Base-by-base conservation (phyloP, 2,329 filamentous ascomycete species). In the Colletotrichum tropicicola region DNA sequence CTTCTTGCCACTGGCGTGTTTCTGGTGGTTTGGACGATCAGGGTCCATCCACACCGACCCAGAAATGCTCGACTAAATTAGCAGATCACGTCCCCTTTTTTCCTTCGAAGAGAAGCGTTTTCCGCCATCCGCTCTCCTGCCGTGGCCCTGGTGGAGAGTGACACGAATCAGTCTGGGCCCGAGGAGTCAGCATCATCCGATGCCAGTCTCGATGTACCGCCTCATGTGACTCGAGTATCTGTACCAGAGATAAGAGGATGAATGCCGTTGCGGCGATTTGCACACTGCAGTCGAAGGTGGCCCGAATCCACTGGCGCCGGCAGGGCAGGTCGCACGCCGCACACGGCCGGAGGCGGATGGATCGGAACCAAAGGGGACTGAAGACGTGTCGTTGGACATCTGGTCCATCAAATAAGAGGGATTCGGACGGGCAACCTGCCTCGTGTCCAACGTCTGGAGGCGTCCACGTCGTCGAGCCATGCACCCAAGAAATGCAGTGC, bases 21-120 rank as follows among this genome's bases (percentile, higher is more conserved):
- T 65, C 57, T 55, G 44, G 17, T 45, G 43, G 43, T 49, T 48
- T 43, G 37, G 59, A 53, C 30, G 45, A 66, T 64, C 63, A 66
- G 63, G 63, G 63, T 66, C 63, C 59, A 66, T 66, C 63, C 63
- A 63, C 63, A 66, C 45, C 48, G 49, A 44, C 32, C 27, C 27
- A 35, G 28, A 27, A 43, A 23, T 43, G 39, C n/a, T 17, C 6
- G 8, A 27, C 56, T 37, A 51, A 28, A 10, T 23, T 51, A 47
- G 55, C 27, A 54, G 28, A 47, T 47, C 23, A 47, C 41, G n/a
- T 15, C 49, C 28, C n/a, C 27, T 47, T 27, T 23, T 27, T 21
- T 41, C 12, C 19, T 21, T 59, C 15, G 30, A n/a, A 27, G 39
- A 28, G 30, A 17, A 57, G 41, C 25, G n/a, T 30, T 48, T 35